Evolutionary conservation across 495 filamentous ascomycete species (phyloP).

Genomic region (Neurospora sp.): DNA sequence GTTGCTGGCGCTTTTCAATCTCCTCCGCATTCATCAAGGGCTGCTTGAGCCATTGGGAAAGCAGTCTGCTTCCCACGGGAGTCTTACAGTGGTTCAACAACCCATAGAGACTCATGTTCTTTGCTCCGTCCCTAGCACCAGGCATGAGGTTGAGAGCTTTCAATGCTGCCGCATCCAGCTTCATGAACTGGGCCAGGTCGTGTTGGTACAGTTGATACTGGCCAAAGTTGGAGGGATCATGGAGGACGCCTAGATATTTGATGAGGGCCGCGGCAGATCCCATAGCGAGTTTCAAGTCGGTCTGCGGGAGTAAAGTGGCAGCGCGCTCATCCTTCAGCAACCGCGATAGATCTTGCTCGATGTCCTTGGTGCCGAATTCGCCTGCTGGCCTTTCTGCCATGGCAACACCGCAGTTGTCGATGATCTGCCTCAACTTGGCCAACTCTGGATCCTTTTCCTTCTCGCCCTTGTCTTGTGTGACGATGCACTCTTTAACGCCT

Average conservation of each 20-base stretch:
- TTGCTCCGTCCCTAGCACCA: conserved; percentile 82
- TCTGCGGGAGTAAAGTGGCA: conserved; percentile 70
- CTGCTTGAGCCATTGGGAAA: conserved; percentile 97
- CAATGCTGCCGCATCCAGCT: conserved; percentile 88
- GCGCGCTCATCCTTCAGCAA: conserved; percentile 77
- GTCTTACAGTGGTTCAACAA: conserved; percentile 98
- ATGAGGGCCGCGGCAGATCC: conserved; percentile 87
- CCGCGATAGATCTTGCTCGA: conserved; percentile 87
- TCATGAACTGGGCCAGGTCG: conserved; percentile 96
- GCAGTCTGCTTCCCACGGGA: conserved; percentile 75
- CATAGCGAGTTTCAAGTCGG: conserved; percentile 95
- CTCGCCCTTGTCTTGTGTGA: conserved; percentile 57
- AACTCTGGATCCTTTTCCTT: conserved; percentile 82
- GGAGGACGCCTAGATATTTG: conserved; percentile 87
- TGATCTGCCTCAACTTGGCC: conserved; percentile 74
- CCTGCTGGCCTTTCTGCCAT: conserved; percentile 63
- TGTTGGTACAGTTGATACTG: conserved; percentile 97
- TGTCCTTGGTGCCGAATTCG: conserved; percentile 85
- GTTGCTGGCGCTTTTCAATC: conserved; percentile 83
- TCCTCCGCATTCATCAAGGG: conserved; percentile 85
- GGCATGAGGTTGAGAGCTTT: conserved; percentile 96
- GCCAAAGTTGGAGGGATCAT: conserved; percentile 88
- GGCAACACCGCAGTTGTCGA: conserved; percentile 84
- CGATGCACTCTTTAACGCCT: conserved; percentile 85
- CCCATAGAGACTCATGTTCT: conserved; percentile 95